These are phyloP conservation scores for Xerophyta viscosa DNA, from an alignment of 106 monocot genomes.

Conservation along the genomic window DNA sequence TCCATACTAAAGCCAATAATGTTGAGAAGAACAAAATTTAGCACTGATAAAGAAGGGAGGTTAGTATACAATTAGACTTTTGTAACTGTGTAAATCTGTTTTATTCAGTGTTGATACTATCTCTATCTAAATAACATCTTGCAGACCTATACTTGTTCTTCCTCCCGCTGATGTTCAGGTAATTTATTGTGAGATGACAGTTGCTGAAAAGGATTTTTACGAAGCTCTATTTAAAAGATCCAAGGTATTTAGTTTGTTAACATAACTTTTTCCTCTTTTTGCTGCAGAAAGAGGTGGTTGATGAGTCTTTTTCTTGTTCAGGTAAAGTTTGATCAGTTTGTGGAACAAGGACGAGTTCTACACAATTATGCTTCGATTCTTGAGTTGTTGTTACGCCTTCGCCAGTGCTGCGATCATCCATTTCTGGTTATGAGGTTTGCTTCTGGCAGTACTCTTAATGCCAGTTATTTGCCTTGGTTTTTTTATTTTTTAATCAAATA, in stretches of 20 bases:
- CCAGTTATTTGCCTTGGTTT: too few species aligned
- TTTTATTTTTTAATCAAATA: too few species aligned
- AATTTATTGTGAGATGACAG: constrained; percentile 72
- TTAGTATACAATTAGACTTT: constrained; percentile 5
- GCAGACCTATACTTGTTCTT: constrained; percentile 84
- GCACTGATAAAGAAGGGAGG: constrained; percentile 84
- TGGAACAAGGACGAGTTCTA: constrained; percentile 95
- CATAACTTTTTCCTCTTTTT: too few species aligned
- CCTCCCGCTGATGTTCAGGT: constrained; percentile 68
- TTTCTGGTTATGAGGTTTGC: constrained; percentile 89
- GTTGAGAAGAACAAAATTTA: constrained; percentile 87
- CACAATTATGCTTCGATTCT: constrained; percentile 99
- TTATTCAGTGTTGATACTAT: too few species aligned
- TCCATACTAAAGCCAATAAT: constrained; percentile 83
- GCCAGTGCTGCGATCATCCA: constrained; percentile 97
- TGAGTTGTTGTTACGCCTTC: constrained; percentile 93
- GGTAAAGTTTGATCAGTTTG: constrained; percentile 95
- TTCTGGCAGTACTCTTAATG: neutral
- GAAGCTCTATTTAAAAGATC: constrained; percentile 91
- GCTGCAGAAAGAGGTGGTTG: neutral
- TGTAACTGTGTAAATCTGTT: too few species aligned
- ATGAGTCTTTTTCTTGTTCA: constrained; percentile 15
- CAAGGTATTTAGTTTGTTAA: constrained; percentile 51
- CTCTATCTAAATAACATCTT: neutral
- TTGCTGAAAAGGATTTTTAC: constrained; percentile 88